Conservation (phyloP, 306 rosid genomes). For the Glycine soja region DNA sequence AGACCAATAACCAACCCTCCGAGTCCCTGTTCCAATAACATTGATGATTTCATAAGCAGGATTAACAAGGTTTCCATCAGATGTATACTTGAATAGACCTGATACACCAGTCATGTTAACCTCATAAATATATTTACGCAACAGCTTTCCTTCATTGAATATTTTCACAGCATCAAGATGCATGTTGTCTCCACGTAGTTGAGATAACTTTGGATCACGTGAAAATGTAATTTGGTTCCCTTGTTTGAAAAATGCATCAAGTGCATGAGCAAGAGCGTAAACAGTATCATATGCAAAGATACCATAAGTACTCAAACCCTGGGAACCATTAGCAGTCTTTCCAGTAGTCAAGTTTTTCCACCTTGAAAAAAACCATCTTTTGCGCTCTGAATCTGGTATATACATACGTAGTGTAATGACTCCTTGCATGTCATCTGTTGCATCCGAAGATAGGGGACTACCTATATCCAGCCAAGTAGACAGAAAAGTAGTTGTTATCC, state of each 20-base stretch:
- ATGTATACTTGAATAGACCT: slow-evolving; percentile 68
- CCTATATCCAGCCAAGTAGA: slow-evolving; percentile 62
- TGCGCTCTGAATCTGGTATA: slow-evolving; percentile 73
- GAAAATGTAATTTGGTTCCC: slow-evolving; percentile 81
- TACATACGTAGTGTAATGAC: slow-evolving; percentile 72
- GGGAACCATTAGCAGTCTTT: slow-evolving; percentile 48
- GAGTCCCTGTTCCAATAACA: slow-evolving; percentile 74
- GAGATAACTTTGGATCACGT: slow-evolving; percentile 60
- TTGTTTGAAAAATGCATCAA: slow-evolving; percentile 73
- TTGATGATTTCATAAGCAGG: slow-evolving; percentile 91
- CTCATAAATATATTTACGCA: slow-evolving; percentile 61
- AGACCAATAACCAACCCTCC: slow-evolving; percentile 94
- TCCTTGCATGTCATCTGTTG: slow-evolving; percentile 73
- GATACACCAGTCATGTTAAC: slow-evolving; percentile 85
- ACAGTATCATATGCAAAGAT: slow-evolving; percentile 91
- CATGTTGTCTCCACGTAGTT: slow-evolving; percentile 53
- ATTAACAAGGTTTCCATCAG: slow-evolving; percentile 63
- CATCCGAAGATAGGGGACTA: slow-evolving; percentile 55
- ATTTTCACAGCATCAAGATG: slow-evolving; percentile 78
- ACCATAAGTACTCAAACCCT: slow-evolving; percentile 74
- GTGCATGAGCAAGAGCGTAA: slow-evolving; percentile 85
- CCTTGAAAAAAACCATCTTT: slow-evolving; percentile 68
- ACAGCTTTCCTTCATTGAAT: slow-evolving; percentile 72
- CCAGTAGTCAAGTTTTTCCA: slow-evolving; percentile 79
- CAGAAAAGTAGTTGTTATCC: slow-evolving; percentile 87